Evolutionary conservation across 495 filamentous ascomycete genomes (phyloP), one percentile per base, ranked within the genome.

Genomic region (Aspergillus hancockii): DNA sequence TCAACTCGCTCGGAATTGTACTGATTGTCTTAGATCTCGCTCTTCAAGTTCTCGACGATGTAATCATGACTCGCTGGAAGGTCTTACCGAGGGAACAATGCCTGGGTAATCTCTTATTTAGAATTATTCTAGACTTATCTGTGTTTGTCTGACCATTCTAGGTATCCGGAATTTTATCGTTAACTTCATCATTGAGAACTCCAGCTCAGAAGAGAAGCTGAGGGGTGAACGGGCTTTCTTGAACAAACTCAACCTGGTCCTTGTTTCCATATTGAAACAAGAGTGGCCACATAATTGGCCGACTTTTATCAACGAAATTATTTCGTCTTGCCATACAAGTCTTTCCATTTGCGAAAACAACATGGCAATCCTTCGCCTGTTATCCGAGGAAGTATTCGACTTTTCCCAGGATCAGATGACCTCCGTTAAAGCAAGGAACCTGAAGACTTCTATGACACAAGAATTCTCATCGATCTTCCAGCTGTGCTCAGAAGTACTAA

Each of bases 211-310:
- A 71, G 93, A 97, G 67, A 89, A 85, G 60, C 81, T 97, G 38
- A 86, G 86, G 63, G 77, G 79, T 54, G 86, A 99, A 68, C 85
- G 89, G 59, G 90, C 91, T 41, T 88, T 99, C 30, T 73, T 99
- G 66, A 98, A 97, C 81, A 98, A 99, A 78, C 84, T 99, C 47
- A 98, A 99, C 63, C 85, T 99, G 53, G 93, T 97, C 22, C 88
- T 99, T 54, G 91, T 99, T 62, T 96, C 91, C 36, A 94, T 99
- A 56, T 77, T 99, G 66, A 99, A 99, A 80, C 94, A 99, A 75
- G 94, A 99, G 74, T 99, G 94, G 94, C 94, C 94, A n/a, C 93
- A 97, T 71, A 94, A 98, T 79, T 99, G 94, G 94, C 94, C 95
- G 9, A 96, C 91, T 8, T 99, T 99, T 74, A 97, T 98, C 83